A percentile compares a stretch with the other conserved stretches of the same genome.
phyloP scores from a whole-genome alignment of 1,139 yeast species.

The Cylindricascospora bacillispora region DNA sequence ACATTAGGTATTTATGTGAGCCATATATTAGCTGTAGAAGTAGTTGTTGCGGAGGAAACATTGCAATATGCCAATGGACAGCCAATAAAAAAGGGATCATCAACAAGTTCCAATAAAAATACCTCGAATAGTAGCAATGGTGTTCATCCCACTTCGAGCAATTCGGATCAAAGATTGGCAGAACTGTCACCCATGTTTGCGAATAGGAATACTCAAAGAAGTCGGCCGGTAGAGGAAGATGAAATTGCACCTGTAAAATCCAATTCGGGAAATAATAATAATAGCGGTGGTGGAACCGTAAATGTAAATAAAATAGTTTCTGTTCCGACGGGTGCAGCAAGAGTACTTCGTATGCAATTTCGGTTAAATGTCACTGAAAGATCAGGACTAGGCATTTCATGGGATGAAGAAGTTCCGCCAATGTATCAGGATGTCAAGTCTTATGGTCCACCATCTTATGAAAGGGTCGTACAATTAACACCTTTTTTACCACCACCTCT shows the following conservation, averaged over 20 bases:
- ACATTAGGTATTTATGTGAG: conserved; percentile 61
- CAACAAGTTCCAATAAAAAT: conserved; percentile 11
- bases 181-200: conserved; percentile 33
- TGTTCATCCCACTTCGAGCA: conserved; percentile 4
- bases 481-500: conserved; percentile 5
- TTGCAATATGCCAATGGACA: conserved; percentile 31
- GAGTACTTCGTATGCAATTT: conserved; percentile 91
- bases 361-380: conserved; percentile 70
- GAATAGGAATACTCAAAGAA: conserved; percentile 18
- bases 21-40: conserved; percentile 70
- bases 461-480: conserved; percentile 5
- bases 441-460: conserved; percentile 65
- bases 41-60: conserved; percentile 86
- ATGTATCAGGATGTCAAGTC: conserved; percentile 76
- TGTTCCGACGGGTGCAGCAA: conserved; percentile 86
- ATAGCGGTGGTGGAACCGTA: conserved; percentile 5
- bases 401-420: conserved; percentile 99
- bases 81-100: conserved; percentile 13
- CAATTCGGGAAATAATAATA: conserved; percentile 4
- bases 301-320: conserved; percentile 32
- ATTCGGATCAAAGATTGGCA: conserved; percentile 29
- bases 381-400: conserved; percentile 89
- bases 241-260: conserved; percentile 10
- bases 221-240: conserved; percentile 10
- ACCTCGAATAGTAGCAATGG: conserved; percentile 1